Evolutionary conservation across 257 asterid genomes (phyloP).

Genomic region (Capsicum pubescens): DNA sequence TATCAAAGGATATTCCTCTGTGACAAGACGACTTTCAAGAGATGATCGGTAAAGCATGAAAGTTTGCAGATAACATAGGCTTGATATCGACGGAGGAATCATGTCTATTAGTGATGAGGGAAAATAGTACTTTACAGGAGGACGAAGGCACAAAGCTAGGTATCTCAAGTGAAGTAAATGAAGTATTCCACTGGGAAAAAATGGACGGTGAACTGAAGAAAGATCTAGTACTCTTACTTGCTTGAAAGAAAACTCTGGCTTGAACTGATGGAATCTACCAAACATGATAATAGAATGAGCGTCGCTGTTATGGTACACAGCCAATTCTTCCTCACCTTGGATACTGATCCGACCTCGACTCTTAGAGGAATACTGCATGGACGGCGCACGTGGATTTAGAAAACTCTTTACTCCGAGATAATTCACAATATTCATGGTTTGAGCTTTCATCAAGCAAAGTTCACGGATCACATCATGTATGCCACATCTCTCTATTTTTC

Average conservation of each 20-base stretch:
- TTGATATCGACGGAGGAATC: background rate
- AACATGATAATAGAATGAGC: background rate
- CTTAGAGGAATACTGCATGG: background rate
- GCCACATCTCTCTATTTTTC: background rate
- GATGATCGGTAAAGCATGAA: background rate
- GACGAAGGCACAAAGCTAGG: background rate
- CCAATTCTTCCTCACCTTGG: background rate
- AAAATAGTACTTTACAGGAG: background rate
- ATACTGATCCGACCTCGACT: background rate
- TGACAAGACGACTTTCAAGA: too few relatives aligned
- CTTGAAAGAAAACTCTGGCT: background rate
- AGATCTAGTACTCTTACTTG: slow-evolving; percentile 32
- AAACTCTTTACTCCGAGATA: background rate
- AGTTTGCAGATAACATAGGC: background rate
- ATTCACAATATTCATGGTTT: background rate
- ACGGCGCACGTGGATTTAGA: background rate
- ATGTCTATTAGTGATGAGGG: too few relatives aligned
- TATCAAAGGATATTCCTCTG: too few relatives aligned
- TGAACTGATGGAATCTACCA: accelerated
- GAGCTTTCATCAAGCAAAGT: slow-evolving; percentile 31
- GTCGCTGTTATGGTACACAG: background rate
- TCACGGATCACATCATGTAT: slow-evolving; percentile 27
- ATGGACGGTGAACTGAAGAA: background rate
- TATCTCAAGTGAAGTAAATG: slow-evolving; percentile 15
- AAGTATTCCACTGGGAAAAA: background rate